A percentile compares a stretch with the other conserved stretches of the same genome.
Conservation (phyloP, 148 eudicot species). For the Rhododendron griersonianum region DNA sequence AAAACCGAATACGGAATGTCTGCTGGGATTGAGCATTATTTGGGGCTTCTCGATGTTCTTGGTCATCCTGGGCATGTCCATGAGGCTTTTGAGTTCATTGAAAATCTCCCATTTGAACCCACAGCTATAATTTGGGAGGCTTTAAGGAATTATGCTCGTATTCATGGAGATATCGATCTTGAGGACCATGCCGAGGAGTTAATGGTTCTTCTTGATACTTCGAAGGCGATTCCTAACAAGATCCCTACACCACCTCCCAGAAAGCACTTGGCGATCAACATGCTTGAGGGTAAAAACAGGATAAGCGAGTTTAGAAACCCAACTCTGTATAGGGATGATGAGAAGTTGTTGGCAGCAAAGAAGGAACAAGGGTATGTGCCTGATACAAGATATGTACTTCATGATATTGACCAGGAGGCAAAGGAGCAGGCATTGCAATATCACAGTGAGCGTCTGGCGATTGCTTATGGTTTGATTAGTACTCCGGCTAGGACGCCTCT, state of each 20-base stretch:
- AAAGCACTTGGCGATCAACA: slow-evolving; percentile 55
- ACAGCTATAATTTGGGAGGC: slow-evolving; percentile 70
- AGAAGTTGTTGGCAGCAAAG: slow-evolving; percentile 68
- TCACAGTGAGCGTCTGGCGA: slow-evolving; percentile 78
- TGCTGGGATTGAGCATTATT: slow-evolving; percentile 67
- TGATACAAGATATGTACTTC: slow-evolving; percentile 67
- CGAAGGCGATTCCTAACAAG: slow-evolving; percentile 50
- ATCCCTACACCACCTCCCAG: slow-evolving; percentile 80
- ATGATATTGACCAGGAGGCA: slow-evolving; percentile 85
- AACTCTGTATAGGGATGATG: slow-evolving; percentile 74
- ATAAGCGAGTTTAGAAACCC: slow-evolving; percentile 70
- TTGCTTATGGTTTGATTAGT: slow-evolving; percentile 71
- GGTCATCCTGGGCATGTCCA: slow-evolving; percentile 71
- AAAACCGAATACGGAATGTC: slow-evolving; percentile 57
- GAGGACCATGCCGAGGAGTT: slow-evolving; percentile 78
- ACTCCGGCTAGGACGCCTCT: slow-evolving; percentile 71
- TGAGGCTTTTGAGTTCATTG: slow-evolving; percentile 67
- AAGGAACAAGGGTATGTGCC: slow-evolving; percentile 79
- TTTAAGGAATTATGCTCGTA: slow-evolving; percentile 71
- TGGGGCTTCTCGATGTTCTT: slow-evolving; percentile 63
- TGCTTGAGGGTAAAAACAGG: slow-evolving; percentile 80
- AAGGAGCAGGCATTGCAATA: slow-evolving; percentile 73
- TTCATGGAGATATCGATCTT: slow-evolving; percentile 84
- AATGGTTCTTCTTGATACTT: slow-evolving; percentile 61
- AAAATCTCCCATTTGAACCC: slow-evolving; percentile 57